Conservation (phyloP, 1,139 yeast genomes). For the Insectozyma bohioensis region DNA sequence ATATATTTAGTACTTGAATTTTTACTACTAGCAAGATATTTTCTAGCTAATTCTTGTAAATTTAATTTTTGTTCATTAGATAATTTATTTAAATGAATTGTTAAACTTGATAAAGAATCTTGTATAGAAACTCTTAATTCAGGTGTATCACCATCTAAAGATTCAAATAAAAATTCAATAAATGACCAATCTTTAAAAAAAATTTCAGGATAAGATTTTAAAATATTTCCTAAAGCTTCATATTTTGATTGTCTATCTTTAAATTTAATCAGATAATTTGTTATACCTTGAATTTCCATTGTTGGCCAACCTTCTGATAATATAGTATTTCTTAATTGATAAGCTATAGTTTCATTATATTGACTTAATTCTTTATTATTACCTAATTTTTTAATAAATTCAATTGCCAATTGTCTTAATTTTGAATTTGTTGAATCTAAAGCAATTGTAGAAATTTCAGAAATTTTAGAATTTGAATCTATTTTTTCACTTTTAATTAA, state of each 20-base stretch:
- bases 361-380: constrained; percentile 20
- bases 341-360: constrained; percentile 46
- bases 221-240: constrained; percentile 71
- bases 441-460: constrained; percentile 53
- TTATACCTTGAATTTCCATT: constrained; percentile 28
- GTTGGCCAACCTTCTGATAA: constrained; percentile 62
- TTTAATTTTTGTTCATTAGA: constrained; percentile 35
- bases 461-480: constrained; percentile 35
- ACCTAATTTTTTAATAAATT: constrained; percentile 58
- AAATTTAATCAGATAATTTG: constrained; percentile 19
- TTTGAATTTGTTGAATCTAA: constrained; percentile 51
- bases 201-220: constrained; percentile 50
- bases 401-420: constrained; percentile 52
- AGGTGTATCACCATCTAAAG: constrained; percentile 63
- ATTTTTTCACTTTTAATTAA: constrained; percentile 55
- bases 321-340: constrained; percentile 51
- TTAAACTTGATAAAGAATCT: constrained; percentile 64
- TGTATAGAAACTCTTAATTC: constrained; percentile 71
- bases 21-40: constrained; percentile 29
- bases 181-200: constrained; percentile 48
- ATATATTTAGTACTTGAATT: constrained; percentile 46
- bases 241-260: constrained; percentile 55
- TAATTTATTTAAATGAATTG: constrained; percentile 47
- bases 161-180: constrained; percentile 67
- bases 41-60: constrained; percentile 45